Evolutionary conservation across 495 filamentous ascomycete genomes (phyloP), one percentile per base, ranked within the genome.

Genomic region (Daldinia childiae): DNA sequence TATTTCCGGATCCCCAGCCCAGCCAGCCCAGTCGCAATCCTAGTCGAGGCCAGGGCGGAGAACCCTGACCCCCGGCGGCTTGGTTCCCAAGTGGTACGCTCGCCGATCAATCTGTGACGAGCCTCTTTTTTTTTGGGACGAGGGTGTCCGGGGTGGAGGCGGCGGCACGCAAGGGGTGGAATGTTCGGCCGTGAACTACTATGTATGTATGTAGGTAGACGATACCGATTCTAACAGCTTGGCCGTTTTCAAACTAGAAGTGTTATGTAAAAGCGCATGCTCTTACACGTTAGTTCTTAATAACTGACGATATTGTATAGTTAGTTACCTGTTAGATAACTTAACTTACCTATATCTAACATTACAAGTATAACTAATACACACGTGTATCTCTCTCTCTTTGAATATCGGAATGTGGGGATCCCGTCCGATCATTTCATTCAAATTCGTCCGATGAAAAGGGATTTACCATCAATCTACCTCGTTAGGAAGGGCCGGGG

Each of bases 101-200:
- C 15, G 62, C 54, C 58, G 68, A 71, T 71, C 68, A 66, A 71
- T 62, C 62, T 71, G 68, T 34, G 62, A 71, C 68, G 68, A 45
- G 50, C 41, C 51, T 48, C 4, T 26, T 58, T 24, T 48, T 2
- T 26, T 58, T 56, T 45, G 48, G 26, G 60, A 38, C 41, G 45
- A 52, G 32, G 56, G 30, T 29, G 52, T 48, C 48, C 34, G 50
- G 32, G 19, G 66, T 63, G 59, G 51, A 69, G 65, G 34, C 38
- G 26, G 34, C 41, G 43, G 30, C 38, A 30, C 52, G 19, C n/a
- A 41, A 34, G n/a, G n/a, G 32, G 32, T 65, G 26, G 27, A 36
- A 36, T 36, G 34, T 29, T 51, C 45, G 50, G 29, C 58, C 32
- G 66, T 24, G 39, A 54, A 21, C 56, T 55, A n/a, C n/a, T n/a